phyloP scores from a whole-genome alignment of 2,329 filamentous ascomycete genomes.

The Botrytis aclada region DNA sequence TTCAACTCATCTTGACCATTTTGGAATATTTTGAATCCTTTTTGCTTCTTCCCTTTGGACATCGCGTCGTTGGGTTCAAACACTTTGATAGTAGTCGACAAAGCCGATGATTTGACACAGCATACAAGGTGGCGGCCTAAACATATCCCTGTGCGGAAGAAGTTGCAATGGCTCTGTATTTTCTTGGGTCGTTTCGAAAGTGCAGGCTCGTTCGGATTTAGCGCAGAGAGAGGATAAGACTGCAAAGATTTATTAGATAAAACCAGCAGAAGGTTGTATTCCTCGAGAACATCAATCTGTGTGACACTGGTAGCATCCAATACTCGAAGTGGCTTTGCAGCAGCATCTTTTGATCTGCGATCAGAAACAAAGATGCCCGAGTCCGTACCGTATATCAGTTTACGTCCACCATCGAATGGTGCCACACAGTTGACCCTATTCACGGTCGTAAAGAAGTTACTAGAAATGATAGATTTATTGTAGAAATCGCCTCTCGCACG shows the following conservation, averaged over 20 bases:
- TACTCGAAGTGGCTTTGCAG: conserved; percentile 71
- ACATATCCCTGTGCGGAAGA: conserved; percentile 97
- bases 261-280: conserved; percentile 88
- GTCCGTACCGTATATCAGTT: conserved; percentile 92
- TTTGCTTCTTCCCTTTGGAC: conserved; percentile 92
- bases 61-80: conserved; percentile 96
- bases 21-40: conserved; percentile 94
- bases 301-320: conserved; percentile 85
- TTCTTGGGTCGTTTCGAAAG: conserved; percentile 86
- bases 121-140: conserved; percentile 91
- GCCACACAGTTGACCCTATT: conserved; percentile 94
- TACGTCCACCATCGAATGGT: conserved; percentile 91
- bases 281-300: conserved; percentile 93
- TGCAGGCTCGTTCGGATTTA: conserved; percentile 79
- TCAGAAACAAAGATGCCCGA: conserved; percentile 91
- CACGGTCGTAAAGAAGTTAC: conserved; percentile 56
- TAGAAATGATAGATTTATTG: conserved; percentile 63
- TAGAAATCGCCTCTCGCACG: conserved; percentile 90
- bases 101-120: conserved; percentile 88
- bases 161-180: conserved; percentile 95
- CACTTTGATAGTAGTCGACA: conserved; percentile 98
- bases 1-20: conserved; percentile 91
- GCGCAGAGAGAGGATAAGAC: conserved; percentile 81
- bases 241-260: conserved; percentile 89
- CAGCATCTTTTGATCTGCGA: conserved; percentile 78